Base-by-base conservation (phyloP, 768 basidiomycete genomes). In the Podaxis pistillaris region DNA sequence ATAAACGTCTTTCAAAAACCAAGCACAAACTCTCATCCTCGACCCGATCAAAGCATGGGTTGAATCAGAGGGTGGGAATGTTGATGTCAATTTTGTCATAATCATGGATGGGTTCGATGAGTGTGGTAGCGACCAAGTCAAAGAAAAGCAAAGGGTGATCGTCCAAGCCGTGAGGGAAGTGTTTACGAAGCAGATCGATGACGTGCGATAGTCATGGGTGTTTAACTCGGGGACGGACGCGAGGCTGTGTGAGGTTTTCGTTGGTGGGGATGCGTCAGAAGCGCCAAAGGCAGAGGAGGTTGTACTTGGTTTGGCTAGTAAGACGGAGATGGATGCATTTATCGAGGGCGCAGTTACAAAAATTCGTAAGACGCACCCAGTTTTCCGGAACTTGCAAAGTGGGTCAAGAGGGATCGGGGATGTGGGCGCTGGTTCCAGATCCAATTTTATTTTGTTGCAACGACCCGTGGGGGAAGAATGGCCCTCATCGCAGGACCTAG, bases 71-170 rank as follows among this genome's bases (percentile, higher is more conserved):
- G 44, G 50, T 12, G 62, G 53, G 13, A 46, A 58, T 19, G 46
- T 58, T 12, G 57, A 58, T 22, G 41, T 58, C 13, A 46, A 58
- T 52, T 15, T 60, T 5, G 26, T 37, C 37, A 54, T 54, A 7
- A 53, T 60, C 22, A n/a, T 52, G 9, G 59, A 60, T 15, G 59
- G 52, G 26, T 38, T 52, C 17, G 59, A 60, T 28, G 37, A 44
- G 15, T 52, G 49, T 24, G 47, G 41, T n/a, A 12, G 12, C 41
- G 13, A 13, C n/a, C 9, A 17, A 17, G 22, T 17, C 28, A 30
- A 54, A 30, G n/a, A 44, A 3, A 37, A 19, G 8, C 50, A 54
- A 36, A 36, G 7, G n/a, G 59, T 53, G 24, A 53, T 52, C 3
- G 44, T 50, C 19, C 28, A 33, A 19, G 30, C 40, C 17, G 30